phyloP scores from a whole-genome alignment of 1,284 basidiomycete genomes.

The Moesziomyces parantarcticus region DNA sequence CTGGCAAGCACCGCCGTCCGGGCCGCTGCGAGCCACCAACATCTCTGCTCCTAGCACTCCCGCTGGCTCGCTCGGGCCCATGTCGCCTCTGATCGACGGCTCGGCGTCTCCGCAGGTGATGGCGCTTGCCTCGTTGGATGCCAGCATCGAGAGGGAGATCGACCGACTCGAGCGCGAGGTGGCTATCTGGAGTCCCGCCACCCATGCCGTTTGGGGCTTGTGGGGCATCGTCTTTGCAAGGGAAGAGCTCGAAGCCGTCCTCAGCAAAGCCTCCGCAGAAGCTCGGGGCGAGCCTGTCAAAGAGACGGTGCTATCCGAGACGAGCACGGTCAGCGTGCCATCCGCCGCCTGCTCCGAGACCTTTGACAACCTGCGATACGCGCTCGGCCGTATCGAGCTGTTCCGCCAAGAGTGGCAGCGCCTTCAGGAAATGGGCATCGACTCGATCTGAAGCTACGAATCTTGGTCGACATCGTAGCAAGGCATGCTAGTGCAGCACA shows the following conservation, averaged over 20 bases:
- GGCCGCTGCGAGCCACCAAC: conserved; percentile 19
- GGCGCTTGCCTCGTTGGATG: conserved; percentile 46
- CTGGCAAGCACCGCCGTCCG: conserved; percentile 39
- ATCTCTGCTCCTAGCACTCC: conserved; percentile 30
- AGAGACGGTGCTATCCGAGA: conserved; percentile 27
- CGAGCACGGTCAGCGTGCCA: conserved; percentile 1
- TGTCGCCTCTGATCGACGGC: conserved; percentile 26
- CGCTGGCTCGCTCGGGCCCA: conserved; percentile 13
- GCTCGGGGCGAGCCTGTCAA: conserved; percentile 24
- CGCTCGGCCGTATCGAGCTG: conserved; percentile 60
- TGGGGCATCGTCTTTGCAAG: conserved; percentile 65
- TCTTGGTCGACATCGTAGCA: too few relatives aligned
- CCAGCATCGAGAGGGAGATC: conserved; percentile 56
- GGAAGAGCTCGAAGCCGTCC: conserved; percentile 53
- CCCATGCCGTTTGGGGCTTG: conserved; percentile 64
- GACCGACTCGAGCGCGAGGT: conserved; percentile 64
- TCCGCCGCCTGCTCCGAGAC: conserved; percentile 46
- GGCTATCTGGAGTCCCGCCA: conserved; percentile 58
- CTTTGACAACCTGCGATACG: conserved; percentile 64
- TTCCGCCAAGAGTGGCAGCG: conserved; percentile 55
- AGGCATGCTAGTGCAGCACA: too few relatives aligned
- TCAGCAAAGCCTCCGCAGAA: conserved; percentile 32
- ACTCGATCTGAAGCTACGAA: conserved; percentile 14
- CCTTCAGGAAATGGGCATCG: conserved; percentile 35
- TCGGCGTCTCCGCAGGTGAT: conserved; percentile 36